These are phyloP conservation scores for Xylariaceae sp. DNA, from an alignment of 2,329 filamentous ascomycete species.

Conservation along the genomic window DNA sequence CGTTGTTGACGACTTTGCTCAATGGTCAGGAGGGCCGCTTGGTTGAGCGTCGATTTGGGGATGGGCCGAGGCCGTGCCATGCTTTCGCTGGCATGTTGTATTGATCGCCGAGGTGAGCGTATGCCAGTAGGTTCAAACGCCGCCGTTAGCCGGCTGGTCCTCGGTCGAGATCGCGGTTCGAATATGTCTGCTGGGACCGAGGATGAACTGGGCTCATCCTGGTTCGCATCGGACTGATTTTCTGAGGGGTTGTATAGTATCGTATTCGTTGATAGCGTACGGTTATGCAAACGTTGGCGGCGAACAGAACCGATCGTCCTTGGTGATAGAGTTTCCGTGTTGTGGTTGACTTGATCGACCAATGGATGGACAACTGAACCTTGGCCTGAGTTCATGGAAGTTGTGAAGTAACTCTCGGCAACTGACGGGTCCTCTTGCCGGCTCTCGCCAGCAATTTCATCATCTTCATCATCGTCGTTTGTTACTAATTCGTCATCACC, in stretches of 20 bases:
- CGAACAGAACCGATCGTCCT: slow-evolving; percentile 28
- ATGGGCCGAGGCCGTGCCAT: slow-evolving; percentile 52
- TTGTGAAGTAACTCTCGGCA: slow-evolving; percentile 49
- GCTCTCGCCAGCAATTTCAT: slow-evolving; percentile 43
- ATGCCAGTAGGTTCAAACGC: slow-evolving; percentile 33
- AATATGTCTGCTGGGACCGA: slow-evolving; percentile 38
- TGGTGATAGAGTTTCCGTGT: slow-evolving; percentile 33
- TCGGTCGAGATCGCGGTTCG: slow-evolving; percentile 31
- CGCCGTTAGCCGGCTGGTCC: slow-evolving; percentile 36
- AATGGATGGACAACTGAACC: slow-evolving; percentile 32
- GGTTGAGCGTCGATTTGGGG: slow-evolving; percentile 51
- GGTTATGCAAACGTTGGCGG: slow-evolving; percentile 51
- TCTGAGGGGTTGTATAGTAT: slow-evolving; percentile 68
- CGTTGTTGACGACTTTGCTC: slow-evolving; percentile 37
- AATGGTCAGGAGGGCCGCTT: slow-evolving; percentile 49
- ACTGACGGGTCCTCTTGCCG: slow-evolving; percentile 25
- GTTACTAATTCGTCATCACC: slow-evolving; percentile 87
- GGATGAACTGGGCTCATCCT: slow-evolving; percentile 35
- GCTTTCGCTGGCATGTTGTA: slow-evolving; percentile 36
- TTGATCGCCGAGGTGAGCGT: slow-evolving; percentile 43
- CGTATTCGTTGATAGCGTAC: slow-evolving; percentile 75
- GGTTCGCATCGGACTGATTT: slow-evolving; percentile 35
- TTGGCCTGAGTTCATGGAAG: slow-evolving; percentile 41
- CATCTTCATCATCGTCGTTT: slow-evolving; percentile 66
- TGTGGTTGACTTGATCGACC: slow-evolving; percentile 25